phyloP scores from a whole-genome alignment of 1,284 basidiomycete species.

The Bondarzewia mesenterica region DNA sequence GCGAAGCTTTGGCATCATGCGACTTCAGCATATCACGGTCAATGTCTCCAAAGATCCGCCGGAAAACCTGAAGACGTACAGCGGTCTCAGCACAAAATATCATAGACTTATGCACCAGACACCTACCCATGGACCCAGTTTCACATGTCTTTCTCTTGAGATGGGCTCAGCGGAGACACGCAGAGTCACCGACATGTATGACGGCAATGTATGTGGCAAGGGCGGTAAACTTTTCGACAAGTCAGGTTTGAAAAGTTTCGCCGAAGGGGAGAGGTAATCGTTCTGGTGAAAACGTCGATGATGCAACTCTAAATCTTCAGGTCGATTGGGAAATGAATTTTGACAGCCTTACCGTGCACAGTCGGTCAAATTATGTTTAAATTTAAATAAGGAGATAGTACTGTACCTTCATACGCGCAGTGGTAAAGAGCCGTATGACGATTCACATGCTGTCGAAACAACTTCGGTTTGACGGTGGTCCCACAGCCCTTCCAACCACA shows the following conservation, averaged over 20 bases:
- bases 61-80: slow-evolving; percentile 19
- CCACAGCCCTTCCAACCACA: slow-evolving; percentile 5
- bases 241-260: slow-evolving; percentile 25
- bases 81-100: background rate
- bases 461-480: slow-evolving; percentile 6
- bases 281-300: slow-evolving; percentile 5
- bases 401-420: slow-evolving; percentile 11
- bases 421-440: slow-evolving; percentile 7
- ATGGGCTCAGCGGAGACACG: slow-evolving; percentile 34
- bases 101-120: background rate
- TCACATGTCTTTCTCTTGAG: slow-evolving; percentile 37
- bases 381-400: background rate
- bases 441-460: slow-evolving; percentile 5
- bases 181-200: slow-evolving; percentile 38
- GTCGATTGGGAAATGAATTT: background rate
- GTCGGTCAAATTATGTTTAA: background rate
- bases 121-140: slow-evolving; percentile 47
- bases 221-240: slow-evolving; percentile 20
- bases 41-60: slow-evolving; percentile 24
- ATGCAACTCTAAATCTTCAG: slow-evolving; percentile 9
- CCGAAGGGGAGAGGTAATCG: slow-evolving; percentile 12
- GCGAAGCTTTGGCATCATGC: background rate
- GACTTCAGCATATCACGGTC: slow-evolving; percentile 11
- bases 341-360: background rate
- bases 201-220: slow-evolving; percentile 30